A percentile compares a stretch with the other conserved stretches of the same genome.
Conservation (phyloP, 768 basidiomycete species). For the Suillus sp. region DNA sequence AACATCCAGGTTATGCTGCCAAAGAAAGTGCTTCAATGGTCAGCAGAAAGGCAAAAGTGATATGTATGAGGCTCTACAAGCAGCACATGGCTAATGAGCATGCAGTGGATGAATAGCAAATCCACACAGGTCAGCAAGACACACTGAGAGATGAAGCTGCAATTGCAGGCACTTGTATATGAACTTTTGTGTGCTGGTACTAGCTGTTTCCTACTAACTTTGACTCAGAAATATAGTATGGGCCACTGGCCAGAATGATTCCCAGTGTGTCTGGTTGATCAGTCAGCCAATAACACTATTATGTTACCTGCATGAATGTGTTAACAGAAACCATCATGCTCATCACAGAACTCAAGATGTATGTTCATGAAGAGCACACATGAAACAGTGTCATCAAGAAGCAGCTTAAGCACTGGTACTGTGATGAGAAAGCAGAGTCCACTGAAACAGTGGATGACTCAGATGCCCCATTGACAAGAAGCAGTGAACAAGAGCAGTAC, state of each 20-base stretch:
- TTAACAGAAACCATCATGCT: too few species aligned
- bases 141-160: neutral
- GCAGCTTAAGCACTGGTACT: too few species aligned
- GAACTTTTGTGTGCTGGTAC: neutral
- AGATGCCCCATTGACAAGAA: neutral
- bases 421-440: too few species aligned
- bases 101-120: neutral
- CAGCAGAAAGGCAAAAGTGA: neutral
- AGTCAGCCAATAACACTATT: slow-evolving; percentile 14
- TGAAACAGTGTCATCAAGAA: too few species aligned
- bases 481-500: neutral
- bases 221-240: slow-evolving; percentile 15
- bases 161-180: neutral
- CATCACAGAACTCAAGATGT: too few species aligned
- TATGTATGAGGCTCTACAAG: neutral
- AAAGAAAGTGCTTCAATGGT: neutral
- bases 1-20: neutral
- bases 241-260: slow-evolving; percentile 12
- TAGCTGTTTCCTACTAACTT: neutral
- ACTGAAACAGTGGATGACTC: neutral
- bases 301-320: slow-evolving; percentile 14
- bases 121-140: neutral
- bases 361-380: too few species aligned
- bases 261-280: too few species aligned
- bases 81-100: neutral